These are phyloP conservation scores for Colletotrichum eremochloae DNA, from an alignment of 2,329 filamentous ascomycete species.

Conservation along the genomic window DNA sequence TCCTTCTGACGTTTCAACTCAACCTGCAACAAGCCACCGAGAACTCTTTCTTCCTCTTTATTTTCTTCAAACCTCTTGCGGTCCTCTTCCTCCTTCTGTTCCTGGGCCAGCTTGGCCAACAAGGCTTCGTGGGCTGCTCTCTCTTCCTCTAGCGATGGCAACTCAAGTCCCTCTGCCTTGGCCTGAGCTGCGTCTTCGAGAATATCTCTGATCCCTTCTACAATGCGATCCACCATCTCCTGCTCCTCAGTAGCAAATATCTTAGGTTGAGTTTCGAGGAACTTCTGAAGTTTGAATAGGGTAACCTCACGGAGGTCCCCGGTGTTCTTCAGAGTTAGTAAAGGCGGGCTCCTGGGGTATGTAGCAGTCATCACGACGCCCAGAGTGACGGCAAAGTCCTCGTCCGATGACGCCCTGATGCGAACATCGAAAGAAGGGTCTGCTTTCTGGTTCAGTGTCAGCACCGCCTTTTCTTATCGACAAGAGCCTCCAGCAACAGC, in stretches of 20 bases:
- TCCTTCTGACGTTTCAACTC: slow-evolving; percentile 77
- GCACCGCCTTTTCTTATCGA: slow-evolving; percentile 10
- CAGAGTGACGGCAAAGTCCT: slow-evolving; percentile 78
- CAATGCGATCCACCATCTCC: slow-evolving; percentile 74
- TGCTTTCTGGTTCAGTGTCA: slow-evolving; percentile 69
- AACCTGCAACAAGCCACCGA: slow-evolving; percentile 79
- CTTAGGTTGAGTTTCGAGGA: slow-evolving; percentile 70
- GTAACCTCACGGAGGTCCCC: slow-evolving; percentile 77
- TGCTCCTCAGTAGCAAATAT: slow-evolving; percentile 66
- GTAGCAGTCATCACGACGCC: slow-evolving; percentile 87
- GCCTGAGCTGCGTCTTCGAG: slow-evolving; percentile 88
- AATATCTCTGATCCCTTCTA: slow-evolving; percentile 78
- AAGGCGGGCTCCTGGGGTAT: slow-evolving; percentile 87
- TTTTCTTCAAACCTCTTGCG: slow-evolving; percentile 68
- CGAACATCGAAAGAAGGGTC: slow-evolving; percentile 87
- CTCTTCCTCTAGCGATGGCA: slow-evolving; percentile 92
- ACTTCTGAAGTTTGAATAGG: slow-evolving; percentile 76
- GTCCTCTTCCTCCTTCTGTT: slow-evolving; percentile 66
- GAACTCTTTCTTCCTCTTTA: slow-evolving; percentile 77
- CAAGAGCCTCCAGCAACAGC: slow-evolving; percentile 26
- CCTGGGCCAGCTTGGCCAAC: slow-evolving; percentile 71
- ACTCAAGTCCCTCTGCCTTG: slow-evolving; percentile 78
- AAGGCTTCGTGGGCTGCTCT: slow-evolving; percentile 85
- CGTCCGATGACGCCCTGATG: slow-evolving; percentile 80
- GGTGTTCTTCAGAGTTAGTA: slow-evolving; percentile 76